Percentiles rank a stretch among this genome's conserved stretches.
Conservation (phyloP, 495 filamentous ascomycete genomes). For the Penicillium arizonense region DNA sequence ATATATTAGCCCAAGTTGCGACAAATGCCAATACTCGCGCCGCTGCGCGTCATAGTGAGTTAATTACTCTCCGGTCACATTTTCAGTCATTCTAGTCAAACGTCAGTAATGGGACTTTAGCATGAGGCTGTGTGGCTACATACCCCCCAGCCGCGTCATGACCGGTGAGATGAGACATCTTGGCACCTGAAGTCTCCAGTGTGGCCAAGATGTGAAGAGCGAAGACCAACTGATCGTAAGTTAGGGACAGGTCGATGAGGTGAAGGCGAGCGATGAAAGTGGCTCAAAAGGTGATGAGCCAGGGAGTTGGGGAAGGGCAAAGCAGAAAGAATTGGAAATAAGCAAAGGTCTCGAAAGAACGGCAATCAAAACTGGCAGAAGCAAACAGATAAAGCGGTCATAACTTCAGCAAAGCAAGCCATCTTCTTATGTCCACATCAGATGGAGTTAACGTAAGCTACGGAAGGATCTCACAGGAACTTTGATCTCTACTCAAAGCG, state of each 20-base stretch:
- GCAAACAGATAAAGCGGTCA: not conserved
- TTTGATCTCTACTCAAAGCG: too few relatives aligned
- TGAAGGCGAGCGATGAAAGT: not conserved
- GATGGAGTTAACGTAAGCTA: too few relatives aligned
- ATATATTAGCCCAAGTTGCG: not conserved
- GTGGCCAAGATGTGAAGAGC: not conserved
- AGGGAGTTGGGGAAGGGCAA: not conserved
- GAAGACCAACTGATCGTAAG: not conserved
- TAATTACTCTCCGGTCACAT: conserved; percentile 20
- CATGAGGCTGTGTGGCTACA: not conserved
- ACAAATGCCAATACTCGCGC: not conserved
- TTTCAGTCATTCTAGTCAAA: conserved; percentile 13
- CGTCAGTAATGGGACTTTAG: not conserved
- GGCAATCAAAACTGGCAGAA: too few relatives aligned
- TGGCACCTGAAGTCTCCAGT: not conserved
- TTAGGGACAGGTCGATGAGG: not conserved
- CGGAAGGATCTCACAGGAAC: too few relatives aligned
- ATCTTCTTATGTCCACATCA: too few relatives aligned
- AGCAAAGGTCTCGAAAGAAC: not conserved
- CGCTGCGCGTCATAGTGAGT: not conserved
- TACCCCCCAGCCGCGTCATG: conserved; percentile 10
- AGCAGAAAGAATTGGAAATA: not conserved
- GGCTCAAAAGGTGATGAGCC: not conserved
- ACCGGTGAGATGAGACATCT: not conserved
- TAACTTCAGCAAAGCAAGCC: not conserved